Evolutionary conservation across 2,329 filamentous ascomycete genomes (phyloP), one percentile per base, ranked within the genome.

Genomic region (Colletotrichum simmondsii): DNA sequence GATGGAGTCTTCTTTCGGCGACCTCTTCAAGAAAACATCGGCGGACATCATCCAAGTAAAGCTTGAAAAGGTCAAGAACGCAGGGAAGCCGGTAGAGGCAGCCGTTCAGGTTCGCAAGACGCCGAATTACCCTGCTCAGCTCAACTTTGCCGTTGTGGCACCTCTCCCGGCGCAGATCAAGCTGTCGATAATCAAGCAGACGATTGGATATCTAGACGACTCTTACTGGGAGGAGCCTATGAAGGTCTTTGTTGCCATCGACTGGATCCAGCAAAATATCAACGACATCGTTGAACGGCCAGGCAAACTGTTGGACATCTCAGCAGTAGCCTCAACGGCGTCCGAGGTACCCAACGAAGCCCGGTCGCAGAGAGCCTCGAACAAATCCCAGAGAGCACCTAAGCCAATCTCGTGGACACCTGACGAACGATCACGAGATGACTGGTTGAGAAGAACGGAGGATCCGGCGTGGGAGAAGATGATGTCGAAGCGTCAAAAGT

Each of bases 161-260:
- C 89, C 90, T 12, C 88, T 98, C 14, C 97, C 97, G 24, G 95
- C 97, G 4, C 98, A 99, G 78, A 97, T 98, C 79, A 94, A 96
- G 73, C 87, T 99, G 12, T 98, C 95, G 78, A 92, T 98, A 49
- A 90, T 97, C 77, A 92, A 94, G 77, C 92, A 93, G 81, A 91
- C 92, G 2, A 85, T 98, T 5, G 86, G 89, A 5, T 91, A 96
- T 79, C 92, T 95, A 2, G 85, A 90, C 62, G 88, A 92, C 62
- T 91, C 91, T 32, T 87, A 97, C 35, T 84, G 92, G 16, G 96
- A 95, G 28, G 95, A 97, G 79, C 94, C 95, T 52, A 98, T 97
- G 93, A 91, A 91, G 80, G 90, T 98, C 14, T 98, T 95, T 82
- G 94, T 94, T 75, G 88, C 97, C 14, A 89, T 96, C 65, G 95